Evolutionary conservation across 1,284 basidiomycete species (phyloP), one percentile per base, ranked within the genome.

Genomic region (Meira miltonrushii): DNA sequence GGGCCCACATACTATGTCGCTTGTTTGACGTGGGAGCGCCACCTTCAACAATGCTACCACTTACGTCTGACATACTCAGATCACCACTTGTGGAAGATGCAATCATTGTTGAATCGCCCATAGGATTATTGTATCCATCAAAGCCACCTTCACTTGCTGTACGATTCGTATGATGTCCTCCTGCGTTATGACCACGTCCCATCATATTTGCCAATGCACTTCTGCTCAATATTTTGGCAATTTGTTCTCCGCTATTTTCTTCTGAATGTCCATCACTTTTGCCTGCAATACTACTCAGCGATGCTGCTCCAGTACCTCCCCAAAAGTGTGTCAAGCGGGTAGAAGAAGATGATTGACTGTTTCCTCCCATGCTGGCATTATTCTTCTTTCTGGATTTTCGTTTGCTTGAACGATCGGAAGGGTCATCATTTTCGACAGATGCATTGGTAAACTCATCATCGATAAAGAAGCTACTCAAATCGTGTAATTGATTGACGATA

Each of bases 401-500:
- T 8, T 33, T 33, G 28, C 28, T 33, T 4, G 28, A 33, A 33
- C 28, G 28, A 33, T 33, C 28, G 28, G 28, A 33, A 33, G 28
- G 28, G 8, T 33, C 28, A 33, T 33, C 28, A 48, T 23, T 48
- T 12, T 48, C 21, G 28, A 8, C 28, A 4, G 28, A 33, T 33
- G 3, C 4, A 8, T 33, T 33, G 3, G 12, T 48, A 17, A 48
- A 8, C 10, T 71, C 19, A 44, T 71, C 69, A 21, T 73, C 71
- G 37, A 65, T 71, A 55, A 77, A 77, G 69, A 74, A 77, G 39
- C 59, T 62, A 10, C 71, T 71, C 21, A 77, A 53, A 46, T 77
- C 74, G 49, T 75, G 71, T 23, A 77, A 66, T 67, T 77, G 75
- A 19, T 62, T 67, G 37, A 75, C 74, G 15, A 77, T 61, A 17